Evolutionary conservation across 129 eudicot species (phyloP).

Genomic region (Pseudognaphalium luteoalbum): DNA sequence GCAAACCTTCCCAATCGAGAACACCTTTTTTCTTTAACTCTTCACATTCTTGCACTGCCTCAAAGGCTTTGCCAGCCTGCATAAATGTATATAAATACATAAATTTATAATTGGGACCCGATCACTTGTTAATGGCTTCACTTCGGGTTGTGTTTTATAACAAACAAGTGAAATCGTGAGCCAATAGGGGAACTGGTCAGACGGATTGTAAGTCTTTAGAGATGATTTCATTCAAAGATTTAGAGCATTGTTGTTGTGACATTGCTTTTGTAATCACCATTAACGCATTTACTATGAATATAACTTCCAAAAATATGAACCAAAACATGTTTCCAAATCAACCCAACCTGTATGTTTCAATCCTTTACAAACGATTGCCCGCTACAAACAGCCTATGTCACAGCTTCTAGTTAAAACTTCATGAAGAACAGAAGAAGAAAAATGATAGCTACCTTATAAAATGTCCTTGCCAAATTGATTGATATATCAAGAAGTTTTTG

Average conservation of each 20-base stretch:
- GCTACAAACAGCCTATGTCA: background rate
- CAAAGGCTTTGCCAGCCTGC: conserved; percentile 76
- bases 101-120: background rate
- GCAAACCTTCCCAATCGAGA: conserved; percentile 68
- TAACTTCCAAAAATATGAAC: background rate
- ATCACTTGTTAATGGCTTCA: background rate
- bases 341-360: background rate
- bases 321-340: conserved; percentile 7
- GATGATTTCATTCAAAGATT: background rate
- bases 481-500: conserved; percentile 64
- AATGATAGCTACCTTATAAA: conserved; percentile 64
- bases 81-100: conserved; percentile 26
- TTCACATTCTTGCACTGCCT: conserved; percentile 80
- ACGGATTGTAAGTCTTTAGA: background rate
- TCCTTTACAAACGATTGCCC: background rate
- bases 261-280: background rate
- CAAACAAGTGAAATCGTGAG: background rate
- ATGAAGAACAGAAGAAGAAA: conserved; percentile 15
- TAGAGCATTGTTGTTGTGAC: background rate
- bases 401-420: background rate
- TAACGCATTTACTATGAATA: background rate
- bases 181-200: background rate
- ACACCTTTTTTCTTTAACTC: conserved; percentile 62
- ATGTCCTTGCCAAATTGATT: conserved; percentile 79
- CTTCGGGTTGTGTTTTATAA: conserved; percentile 2